Conservation (phyloP, 1,139 yeast genomes). For the Scheffersomyces quercinus region DNA sequence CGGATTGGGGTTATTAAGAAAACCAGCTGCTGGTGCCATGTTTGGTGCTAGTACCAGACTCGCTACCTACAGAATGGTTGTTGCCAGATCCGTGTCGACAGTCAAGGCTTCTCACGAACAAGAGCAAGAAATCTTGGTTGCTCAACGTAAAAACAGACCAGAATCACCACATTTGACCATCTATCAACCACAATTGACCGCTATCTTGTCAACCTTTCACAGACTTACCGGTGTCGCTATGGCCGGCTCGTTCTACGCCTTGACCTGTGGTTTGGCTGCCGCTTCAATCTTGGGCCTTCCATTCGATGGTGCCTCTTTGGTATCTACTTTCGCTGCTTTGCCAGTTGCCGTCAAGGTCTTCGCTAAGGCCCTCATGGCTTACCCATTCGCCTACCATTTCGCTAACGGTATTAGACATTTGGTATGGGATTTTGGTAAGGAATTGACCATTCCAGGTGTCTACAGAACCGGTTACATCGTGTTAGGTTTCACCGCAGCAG, state of each 20-base stretch:
- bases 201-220: slow-evolving; percentile 78
- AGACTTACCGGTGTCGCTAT: slow-evolving; percentile 86
- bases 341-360: slow-evolving; percentile 64
- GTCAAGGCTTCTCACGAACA: slow-evolving; percentile 61
- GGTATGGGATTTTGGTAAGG: slow-evolving; percentile 85
- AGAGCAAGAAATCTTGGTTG: slow-evolving; percentile 69
- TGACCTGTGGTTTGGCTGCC: slow-evolving; percentile 75
- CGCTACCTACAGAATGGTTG: slow-evolving; percentile 3
- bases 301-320: slow-evolving; percentile 63
- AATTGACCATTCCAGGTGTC: slow-evolving; percentile 81
- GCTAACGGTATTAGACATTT: slow-evolving; percentile 90
- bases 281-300: slow-evolving; percentile 64
- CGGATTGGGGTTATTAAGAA: slow-evolving; percentile 17
- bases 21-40: not conserved
- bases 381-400: slow-evolving; percentile 85
- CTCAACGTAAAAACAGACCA: slow-evolving; percentile 89
- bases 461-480: slow-evolving; percentile 90
- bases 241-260: slow-evolving; percentile 76
- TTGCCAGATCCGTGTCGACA: slow-evolving; percentile 46
- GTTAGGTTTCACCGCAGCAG: slow-evolving; percentile 65
- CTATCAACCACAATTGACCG: slow-evolving; percentile 87
- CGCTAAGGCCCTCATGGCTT: slow-evolving; percentile 69
- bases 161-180: slow-evolving; percentile 87
- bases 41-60: not conserved
- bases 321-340: slow-evolving; percentile 53